A percentile compares a stretch with the other conserved stretches of the same genome.
Conservation (phyloP, 2,329 filamentous ascomycete species). For the Sporothrix pseudoabietina region DNA sequence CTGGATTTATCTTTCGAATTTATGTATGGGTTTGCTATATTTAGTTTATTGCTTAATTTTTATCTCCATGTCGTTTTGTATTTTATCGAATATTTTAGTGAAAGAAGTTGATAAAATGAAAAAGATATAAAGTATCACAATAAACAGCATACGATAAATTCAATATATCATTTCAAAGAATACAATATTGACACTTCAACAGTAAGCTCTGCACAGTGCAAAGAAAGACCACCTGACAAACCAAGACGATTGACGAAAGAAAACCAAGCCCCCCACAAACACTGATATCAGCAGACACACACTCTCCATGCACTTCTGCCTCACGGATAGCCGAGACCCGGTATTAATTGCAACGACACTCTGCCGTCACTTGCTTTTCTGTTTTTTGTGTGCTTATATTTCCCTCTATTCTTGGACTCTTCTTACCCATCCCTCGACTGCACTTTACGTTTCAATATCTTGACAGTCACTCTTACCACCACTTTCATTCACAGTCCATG, state of each 20-base stretch:
- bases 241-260: not conserved
- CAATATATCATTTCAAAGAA: not conserved
- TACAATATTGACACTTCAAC: not conserved
- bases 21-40: too few relatives aligned
- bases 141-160: too few relatives aligned
- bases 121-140: too few relatives aligned
- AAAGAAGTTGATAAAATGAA: too few relatives aligned
- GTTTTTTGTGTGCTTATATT: not conserved
- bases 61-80: too few relatives aligned
- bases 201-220: not conserved
- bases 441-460: not conserved
- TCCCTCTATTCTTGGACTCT: too few relatives aligned
- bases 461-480: not conserved
- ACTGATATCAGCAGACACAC: not conserved
- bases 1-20: too few relatives aligned
- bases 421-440: not conserved
- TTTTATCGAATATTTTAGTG: too few relatives aligned
- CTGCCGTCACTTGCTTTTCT: not conserved
- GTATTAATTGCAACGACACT: not conserved
- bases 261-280: not conserved
- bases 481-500: not conserved
- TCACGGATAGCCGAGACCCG: conserved; percentile 1
- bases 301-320: not conserved
- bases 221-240: not conserved
- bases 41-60: too few relatives aligned